Percentiles rank a stretch among this genome's conserved stretches.
These are phyloP conservation scores for Gypsophila paniculata DNA, from an alignment of 179 eudicot genomes.

Conservation along the genomic window DNA sequence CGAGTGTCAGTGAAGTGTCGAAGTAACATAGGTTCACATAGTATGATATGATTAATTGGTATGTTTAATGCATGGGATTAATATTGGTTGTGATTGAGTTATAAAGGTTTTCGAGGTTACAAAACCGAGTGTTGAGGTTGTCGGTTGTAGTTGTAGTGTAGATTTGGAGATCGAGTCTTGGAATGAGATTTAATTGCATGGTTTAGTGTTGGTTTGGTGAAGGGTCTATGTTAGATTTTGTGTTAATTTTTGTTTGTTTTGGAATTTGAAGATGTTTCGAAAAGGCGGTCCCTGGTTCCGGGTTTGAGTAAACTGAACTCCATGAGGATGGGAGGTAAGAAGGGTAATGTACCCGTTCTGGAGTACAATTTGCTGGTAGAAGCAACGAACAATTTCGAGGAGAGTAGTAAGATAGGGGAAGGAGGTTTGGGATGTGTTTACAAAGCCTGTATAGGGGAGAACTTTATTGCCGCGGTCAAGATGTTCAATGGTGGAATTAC, in stretches of 20 bases:
- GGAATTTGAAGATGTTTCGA: conserved; percentile 40
- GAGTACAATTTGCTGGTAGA: conserved; percentile 55
- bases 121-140: too few relatives aligned
- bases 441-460: conserved; percentile 53
- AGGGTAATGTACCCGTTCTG: conserved; percentile 42
- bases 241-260: conserved; percentile 11
- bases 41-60: too few relatives aligned
- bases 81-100: too few relatives aligned
- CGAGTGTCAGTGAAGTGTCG: too few relatives aligned
- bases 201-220: not conserved
- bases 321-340: conserved; percentile 38
- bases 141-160: too few relatives aligned
- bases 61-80: not conserved
- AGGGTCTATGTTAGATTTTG: not conserved
- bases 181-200: not conserved
- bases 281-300: conserved; percentile 45
- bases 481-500: conserved; percentile 36
- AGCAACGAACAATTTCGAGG: conserved; percentile 59
- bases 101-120: too few relatives aligned
- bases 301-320: conserved; percentile 46
- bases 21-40: too few relatives aligned
- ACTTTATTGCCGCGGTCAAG: conserved; percentile 55
- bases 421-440: conserved; percentile 53
- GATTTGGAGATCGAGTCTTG: too few relatives aligned
- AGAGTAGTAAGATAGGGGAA: conserved; percentile 46